Conservation (phyloP, 148 eudicot species). For the Rhododendron henanense region DNA sequence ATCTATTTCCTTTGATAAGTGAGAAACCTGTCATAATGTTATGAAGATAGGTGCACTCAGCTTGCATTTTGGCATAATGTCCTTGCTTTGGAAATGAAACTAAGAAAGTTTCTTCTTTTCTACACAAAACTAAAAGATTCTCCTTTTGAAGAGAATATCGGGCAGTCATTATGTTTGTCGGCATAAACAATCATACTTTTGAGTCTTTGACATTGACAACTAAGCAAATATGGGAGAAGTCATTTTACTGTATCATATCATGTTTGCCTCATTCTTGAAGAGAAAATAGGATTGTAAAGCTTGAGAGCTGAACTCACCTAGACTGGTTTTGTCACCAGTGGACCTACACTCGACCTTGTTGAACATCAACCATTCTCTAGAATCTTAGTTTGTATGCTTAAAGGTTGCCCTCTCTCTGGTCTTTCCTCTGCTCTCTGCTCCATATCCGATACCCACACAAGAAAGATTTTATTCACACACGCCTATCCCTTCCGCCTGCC, state of each 20-base stretch:
- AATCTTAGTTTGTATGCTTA: neutral
- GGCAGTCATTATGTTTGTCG: neutral
- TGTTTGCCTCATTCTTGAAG: neutral
- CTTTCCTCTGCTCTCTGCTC: neutral
- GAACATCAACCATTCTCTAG: neutral
- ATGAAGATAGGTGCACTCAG: neutral
- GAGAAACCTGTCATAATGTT: neutral
- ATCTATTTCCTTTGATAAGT: neutral
- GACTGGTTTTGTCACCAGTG: neutral
- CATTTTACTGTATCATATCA: neutral
- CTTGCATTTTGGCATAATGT: neutral
- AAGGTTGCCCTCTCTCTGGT: neutral
- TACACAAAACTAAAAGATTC: neutral
- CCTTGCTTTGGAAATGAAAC: neutral
- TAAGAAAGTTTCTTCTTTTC: neutral
- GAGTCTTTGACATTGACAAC: neutral
- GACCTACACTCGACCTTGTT: neutral
- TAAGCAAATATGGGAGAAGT: neutral
- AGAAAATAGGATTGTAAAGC: neutral
- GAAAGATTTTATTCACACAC: neutral
- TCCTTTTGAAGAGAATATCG: neutral
- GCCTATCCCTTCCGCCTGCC: neutral
- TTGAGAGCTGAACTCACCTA: slow-evolving; percentile 4
- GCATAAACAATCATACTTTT: neutral
- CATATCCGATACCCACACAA: neutral